These are phyloP conservation scores for Pseudogymnoascus sp. DNA, from an alignment of 2,329 filamentous ascomycete genomes.

Conservation along the genomic window DNA sequence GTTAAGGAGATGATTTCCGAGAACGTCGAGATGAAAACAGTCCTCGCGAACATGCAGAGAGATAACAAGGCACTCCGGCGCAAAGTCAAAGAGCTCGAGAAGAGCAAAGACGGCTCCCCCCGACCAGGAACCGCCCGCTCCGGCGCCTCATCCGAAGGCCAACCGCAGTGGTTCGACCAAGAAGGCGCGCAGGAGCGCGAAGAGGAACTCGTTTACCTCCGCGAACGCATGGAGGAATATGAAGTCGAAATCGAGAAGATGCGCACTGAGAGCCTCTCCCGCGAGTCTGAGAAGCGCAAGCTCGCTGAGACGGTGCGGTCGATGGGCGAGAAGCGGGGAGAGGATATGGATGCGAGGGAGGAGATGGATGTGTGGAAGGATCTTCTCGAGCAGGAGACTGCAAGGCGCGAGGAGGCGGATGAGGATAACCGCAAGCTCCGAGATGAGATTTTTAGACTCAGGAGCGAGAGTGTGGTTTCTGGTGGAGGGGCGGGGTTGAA, in stretches of 20 bases:
- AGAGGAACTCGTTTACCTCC: conserved; percentile 75
- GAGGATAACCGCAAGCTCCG: conserved; percentile 77
- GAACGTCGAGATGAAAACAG: conserved; percentile 91
- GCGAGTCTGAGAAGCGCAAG: conserved; percentile 78
- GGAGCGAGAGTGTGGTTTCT: conserved; percentile 42
- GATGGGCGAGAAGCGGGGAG: conserved; percentile 44
- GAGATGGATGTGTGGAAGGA: conserved; percentile 89
- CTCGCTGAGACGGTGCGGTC: conserved; percentile 72
- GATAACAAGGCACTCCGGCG: conserved; percentile 79
- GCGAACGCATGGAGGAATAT: conserved; percentile 78
- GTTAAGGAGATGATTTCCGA: conserved; percentile 97
- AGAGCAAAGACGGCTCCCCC: conserved; percentile 54
- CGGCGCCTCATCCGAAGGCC: conserved; percentile 45
- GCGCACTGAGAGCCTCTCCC: conserved; percentile 64
- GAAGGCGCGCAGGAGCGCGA: conserved; percentile 60
- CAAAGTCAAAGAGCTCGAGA: conserved; percentile 77
- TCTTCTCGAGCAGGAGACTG: conserved; percentile 83
- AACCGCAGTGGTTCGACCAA: conserved; percentile 49
- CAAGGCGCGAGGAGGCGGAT: conserved; percentile 79
- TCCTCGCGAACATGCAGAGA: conserved; percentile 77
- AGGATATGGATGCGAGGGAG: conserved; percentile 43
- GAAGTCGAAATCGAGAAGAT: conserved; percentile 76
- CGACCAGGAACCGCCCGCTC: conserved; percentile 52
- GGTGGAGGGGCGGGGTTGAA: conserved; percentile 33
- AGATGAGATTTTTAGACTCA: conserved; percentile 72